phyloP scores from a whole-genome alignment of 805 yeast species.

The Yamadazyma sp. region DNA sequence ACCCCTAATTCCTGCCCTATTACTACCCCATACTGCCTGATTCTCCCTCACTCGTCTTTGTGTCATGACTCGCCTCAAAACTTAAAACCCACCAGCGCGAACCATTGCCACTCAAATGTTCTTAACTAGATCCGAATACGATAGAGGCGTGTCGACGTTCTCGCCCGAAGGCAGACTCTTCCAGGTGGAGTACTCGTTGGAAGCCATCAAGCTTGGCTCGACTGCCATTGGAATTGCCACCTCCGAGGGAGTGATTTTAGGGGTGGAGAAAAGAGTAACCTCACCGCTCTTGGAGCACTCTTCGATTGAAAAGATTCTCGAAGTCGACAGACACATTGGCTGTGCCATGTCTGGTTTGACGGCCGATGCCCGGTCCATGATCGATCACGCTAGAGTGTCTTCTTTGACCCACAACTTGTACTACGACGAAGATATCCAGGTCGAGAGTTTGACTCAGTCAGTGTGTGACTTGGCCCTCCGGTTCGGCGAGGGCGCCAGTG shows the following conservation, averaged over 20 bases:
- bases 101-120: slow-evolving; percentile 61
- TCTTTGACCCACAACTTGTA: slow-evolving; percentile 85
- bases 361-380: slow-evolving; percentile 98
- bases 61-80: no score
- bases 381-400: slow-evolving; percentile 94
- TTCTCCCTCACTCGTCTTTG: no score
- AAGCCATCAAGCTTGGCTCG: slow-evolving; percentile 95
- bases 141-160: slow-evolving; percentile 97
- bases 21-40: no score
- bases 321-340: slow-evolving; percentile 90
- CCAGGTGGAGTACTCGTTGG: slow-evolving; percentile 96
- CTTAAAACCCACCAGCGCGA: no score
- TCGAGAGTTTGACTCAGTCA: slow-evolving; percentile 91
- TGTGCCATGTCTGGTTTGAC: slow-evolving; percentile 99
- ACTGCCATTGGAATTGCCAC: slow-evolving; percentile 98
- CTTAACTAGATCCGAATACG: slow-evolving; percentile 98
- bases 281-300: slow-evolving; percentile 87
- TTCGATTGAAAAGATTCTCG: slow-evolving; percentile 94
- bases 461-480: slow-evolving; percentile 96
- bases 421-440: slow-evolving; percentile 89
- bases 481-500: slow-evolving; percentile 96
- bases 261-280: slow-evolving; percentile 96
- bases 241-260: slow-evolving; percentile 91
- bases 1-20: no score
- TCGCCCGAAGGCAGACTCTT: slow-evolving; percentile 98